Base-by-base conservation (phyloP, 306 rosid species). In the Vicia faba region DNA sequence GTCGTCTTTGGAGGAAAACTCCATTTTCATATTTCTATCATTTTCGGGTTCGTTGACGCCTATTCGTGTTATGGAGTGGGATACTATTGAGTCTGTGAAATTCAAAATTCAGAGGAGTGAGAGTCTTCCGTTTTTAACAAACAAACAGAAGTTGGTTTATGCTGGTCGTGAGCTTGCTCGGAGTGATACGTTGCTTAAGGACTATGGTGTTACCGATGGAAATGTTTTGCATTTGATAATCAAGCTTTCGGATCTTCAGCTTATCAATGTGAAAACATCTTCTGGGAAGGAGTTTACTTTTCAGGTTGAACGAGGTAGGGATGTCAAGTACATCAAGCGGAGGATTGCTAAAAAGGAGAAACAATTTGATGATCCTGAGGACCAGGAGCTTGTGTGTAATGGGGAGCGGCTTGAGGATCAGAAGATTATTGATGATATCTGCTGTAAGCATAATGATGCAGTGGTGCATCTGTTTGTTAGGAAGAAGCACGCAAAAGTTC, bases 191-290 rank as follows among this genome's bases (percentile, higher is more conserved):
- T 61, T 86, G 16, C 88, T 91, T 46, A 78, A 86, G 53, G 97
- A 91, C 39, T 91, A 91, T 25, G 96, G 96, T 8, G 88, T 91
- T 0, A 49, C 85, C 0, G 86, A 85, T 71, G 96, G 97, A 7
- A 88, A 91, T 73, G 83, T 91, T 43, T 64, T 91, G 79, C 97
- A 91, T 85, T 73, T 91, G 87, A 84, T 91, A 48, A 83, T 91
- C 62, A 84, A 72, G 68, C 77, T 91, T 5, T 81, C 95, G 15
- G 97, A 91, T 82, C 93, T 91, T 74, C 91, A 88, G 83, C 78
- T 68, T 73, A 88, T 91, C 77, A 88, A 65, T 73, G 97, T 88
- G 75, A 64, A 60, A 69, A 88, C 96, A 7, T 51, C 76, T 57
- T 35, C 82, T 12, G 96, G 96, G 72, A 86, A 80, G 46, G 96